Percentiles rank a stretch among this genome's conserved stretches.
Conservation (phyloP, 2,329 filamentous ascomycete species). For the Trichoderma atroviride region DNA sequence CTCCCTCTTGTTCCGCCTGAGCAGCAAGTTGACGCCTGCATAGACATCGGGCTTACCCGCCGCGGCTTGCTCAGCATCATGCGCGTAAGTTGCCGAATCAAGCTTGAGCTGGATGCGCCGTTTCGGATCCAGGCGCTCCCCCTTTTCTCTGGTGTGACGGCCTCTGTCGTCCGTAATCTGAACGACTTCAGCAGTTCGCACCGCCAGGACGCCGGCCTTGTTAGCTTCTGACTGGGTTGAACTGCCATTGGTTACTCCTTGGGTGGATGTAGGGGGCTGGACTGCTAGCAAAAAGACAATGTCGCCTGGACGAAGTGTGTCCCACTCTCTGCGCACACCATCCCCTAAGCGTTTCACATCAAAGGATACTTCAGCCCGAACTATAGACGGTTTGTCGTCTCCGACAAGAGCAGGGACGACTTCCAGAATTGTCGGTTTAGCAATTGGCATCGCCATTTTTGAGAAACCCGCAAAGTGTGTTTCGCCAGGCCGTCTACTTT, state of each 20-base stretch:
- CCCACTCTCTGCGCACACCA: conserved; percentile 82
- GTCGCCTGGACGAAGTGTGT: conserved; percentile 81
- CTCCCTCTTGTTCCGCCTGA: conserved; percentile 81
- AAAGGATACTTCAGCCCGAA: conserved; percentile 82
- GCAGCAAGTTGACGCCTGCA: conserved; percentile 79
- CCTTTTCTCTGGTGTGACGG: conserved; percentile 65
- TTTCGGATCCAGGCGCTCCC: conserved; percentile 64
- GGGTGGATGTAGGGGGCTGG: conserved; percentile 57
- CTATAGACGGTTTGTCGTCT: conserved; percentile 77
- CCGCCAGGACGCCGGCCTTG: conserved; percentile 66
- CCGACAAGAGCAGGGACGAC: conserved; percentile 82
- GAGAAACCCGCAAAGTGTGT: conserved; percentile 81
- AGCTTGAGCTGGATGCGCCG: conserved; percentile 78
- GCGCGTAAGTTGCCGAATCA: conserved; percentile 75
- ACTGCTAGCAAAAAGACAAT: conserved; percentile 85
- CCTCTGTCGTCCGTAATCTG: conserved; percentile 87
- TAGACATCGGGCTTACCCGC: conserved; percentile 79
- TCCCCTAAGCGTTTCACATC: conserved; percentile 81
- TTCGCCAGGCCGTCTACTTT: conserved; percentile 63
- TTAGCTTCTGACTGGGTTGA: conserved; percentile 52
- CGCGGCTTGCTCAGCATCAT: conserved; percentile 68
- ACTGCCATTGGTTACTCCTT: conserved; percentile 56
- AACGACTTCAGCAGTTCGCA: conserved; percentile 83
- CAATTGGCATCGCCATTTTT: conserved; percentile 87
- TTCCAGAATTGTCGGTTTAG: conserved; percentile 84